Base-by-base conservation (phyloP, 148 eudicot genomes). In the Cornus florida region DNA sequence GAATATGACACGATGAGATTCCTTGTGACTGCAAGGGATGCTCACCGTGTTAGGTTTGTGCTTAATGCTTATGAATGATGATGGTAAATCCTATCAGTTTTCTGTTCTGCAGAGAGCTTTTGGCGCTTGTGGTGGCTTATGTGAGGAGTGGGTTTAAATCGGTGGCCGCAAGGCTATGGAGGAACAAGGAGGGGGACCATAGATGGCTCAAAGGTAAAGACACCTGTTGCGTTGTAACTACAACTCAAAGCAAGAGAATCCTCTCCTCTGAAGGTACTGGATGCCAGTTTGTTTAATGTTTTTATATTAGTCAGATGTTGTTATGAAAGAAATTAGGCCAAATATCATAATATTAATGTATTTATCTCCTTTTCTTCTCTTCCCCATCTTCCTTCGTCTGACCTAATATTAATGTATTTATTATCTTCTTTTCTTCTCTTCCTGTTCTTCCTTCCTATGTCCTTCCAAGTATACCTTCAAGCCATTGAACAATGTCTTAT, bases 21-120 rank as follows among this genome's bases (percentile, higher is more conserved):
- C 59, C 59, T 53, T 53, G 59, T 53, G 59, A 53, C 59, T 53
- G 59, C 59, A 53, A 53, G 17, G 17, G 59, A 53, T 43, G 48
- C 48, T 7, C 48, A 9, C 48, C 48, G 7, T 53, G 59, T 16
- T 53, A 53, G 17, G 59, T 4, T 62, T 62, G 22, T 13, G 66
- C 66, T 62, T 17, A 62, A 6, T 13, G 66, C 66, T 62, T 17
- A 62, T 5, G 22, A 62, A 17, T 62, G 66, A 17, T 62, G 66
- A 17, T 53, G 4, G 17, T 13, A 53, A 53, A 53, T 53, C 59
- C 5, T 16, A 53, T 53, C 16, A 62, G 8, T 62, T 62, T 62
- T 17, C 11, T n/a, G 66, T 72, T 78, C 16, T 86, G 83, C 93
- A 95, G 99, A 83, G 99, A 93, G 87, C 89, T 95, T 78, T 93